phyloP scores from a whole-genome alignment of 139 green algal genomes.

The Tetraselmis chui region DNA sequence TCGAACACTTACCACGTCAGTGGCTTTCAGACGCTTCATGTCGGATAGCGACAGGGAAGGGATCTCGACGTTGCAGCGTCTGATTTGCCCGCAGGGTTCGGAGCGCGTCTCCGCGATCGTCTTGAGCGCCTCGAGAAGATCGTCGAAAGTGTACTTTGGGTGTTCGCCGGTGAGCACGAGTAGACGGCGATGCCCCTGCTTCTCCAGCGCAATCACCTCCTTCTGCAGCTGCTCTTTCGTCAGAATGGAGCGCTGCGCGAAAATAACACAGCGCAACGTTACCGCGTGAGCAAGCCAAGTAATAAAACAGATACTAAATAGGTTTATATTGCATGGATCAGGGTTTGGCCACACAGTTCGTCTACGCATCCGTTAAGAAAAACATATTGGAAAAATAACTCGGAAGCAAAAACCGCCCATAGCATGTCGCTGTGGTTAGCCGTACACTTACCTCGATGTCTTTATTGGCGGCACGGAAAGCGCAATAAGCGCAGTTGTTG shows the following conservation, averaged over 20 bases:
- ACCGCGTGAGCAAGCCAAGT: too few species aligned
- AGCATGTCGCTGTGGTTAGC: too few species aligned
- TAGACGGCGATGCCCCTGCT: conserved; percentile 49
- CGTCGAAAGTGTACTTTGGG: conserved; percentile 60
- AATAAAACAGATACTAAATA: too few species aligned
- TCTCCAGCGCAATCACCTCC: conserved; percentile 53
- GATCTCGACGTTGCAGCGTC: conserved; percentile 69
- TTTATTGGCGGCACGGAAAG: conserved; percentile 56
- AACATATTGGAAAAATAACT: too few species aligned
- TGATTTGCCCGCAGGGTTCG: conserved; percentile 57
- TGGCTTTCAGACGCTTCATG: conserved; percentile 64
- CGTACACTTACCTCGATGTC: conserved; percentile 16
- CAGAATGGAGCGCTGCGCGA: conserved; percentile 26
- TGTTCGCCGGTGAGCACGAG: conserved; percentile 62
- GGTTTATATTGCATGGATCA: too few species aligned
- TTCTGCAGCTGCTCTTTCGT: conserved; percentile 33
- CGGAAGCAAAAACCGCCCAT: too few species aligned
- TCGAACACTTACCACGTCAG: conserved; percentile 23
- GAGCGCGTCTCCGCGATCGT: conserved; percentile 41
- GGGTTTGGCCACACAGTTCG: too few species aligned
- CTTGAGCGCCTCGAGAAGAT: conserved; percentile 55
- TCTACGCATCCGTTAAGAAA: too few species aligned
- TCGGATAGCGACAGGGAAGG: conserved; percentile 55
- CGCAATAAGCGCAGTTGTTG: conserved; percentile 66
- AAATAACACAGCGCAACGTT: background rate